Conservation (phyloP, 805 yeast genomes). For the Zygosaccharomyces kombuchaensis region DNA sequence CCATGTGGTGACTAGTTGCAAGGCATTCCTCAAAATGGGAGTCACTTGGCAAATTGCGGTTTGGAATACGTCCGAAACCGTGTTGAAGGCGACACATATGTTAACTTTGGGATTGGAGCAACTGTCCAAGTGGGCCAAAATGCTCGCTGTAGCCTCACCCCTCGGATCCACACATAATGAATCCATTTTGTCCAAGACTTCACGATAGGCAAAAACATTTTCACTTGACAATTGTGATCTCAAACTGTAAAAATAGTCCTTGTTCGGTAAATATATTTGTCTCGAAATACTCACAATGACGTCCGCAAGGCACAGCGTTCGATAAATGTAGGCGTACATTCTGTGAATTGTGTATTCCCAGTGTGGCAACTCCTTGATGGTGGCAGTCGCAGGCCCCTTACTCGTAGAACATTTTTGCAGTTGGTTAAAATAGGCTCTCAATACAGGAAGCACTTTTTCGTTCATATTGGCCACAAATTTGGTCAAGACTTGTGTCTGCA, state of each 20-base stretch:
- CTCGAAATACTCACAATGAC: constrained; percentile 22
- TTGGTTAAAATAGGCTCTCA: constrained; percentile 26
- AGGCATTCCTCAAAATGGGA: constrained; percentile 14
- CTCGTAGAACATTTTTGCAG: constrained; percentile 25
- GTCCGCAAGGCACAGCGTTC: constrained; percentile 17
- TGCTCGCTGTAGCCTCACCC: constrained; percentile 6
- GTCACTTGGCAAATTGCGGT: constrained; percentile 15
- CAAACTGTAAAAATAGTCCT: constrained; percentile 14
- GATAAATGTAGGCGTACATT: constrained; percentile 36
- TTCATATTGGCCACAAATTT: constrained; percentile 27
- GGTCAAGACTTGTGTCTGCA: constrained; percentile 29
- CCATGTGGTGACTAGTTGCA: constrained; percentile 18
- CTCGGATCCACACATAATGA: constrained; percentile 11
- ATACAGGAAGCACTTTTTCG: constrained; percentile 22
- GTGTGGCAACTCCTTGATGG: constrained; percentile 34
- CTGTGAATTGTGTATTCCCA: constrained; percentile 45
- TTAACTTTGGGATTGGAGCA: constrained; percentile 14
- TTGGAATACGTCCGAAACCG: constrained; percentile 19
- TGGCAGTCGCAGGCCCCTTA: constrained; percentile 12
- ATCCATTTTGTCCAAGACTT: constrained; percentile 18
- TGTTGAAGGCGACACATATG: constrained; percentile 20
- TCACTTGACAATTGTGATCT: constrained; percentile 20
- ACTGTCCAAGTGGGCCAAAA: constrained; percentile 10
- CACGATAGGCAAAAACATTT: constrained; percentile 27
- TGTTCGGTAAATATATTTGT: constrained; percentile 30